Base-by-base conservation (phyloP, 352 stramenopile species). In the Globisporangium apiculatum region DNA sequence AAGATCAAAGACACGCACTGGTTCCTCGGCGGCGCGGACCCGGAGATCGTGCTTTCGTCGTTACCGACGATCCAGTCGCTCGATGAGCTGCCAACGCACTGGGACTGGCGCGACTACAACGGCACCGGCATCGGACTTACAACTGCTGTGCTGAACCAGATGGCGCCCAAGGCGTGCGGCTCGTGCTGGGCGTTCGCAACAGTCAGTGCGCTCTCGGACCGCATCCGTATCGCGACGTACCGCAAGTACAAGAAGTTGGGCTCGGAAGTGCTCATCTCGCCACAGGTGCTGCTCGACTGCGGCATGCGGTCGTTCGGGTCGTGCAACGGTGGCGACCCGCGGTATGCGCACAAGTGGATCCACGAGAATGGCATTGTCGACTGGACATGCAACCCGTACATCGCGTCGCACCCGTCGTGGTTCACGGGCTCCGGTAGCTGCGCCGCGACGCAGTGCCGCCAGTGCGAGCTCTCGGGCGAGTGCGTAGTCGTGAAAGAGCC, bases 321-420 rank as follows among this genome's bases (percentile, higher is more conserved):
- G 51, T 89, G 82, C 60, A 76, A 72, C 17, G 82, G 82, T n/a
- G 82, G 82, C n/a, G 82, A 91, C 36, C 81, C 81, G 12, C 73
- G 81, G n/a, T 85, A 85, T 46, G 81, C 81, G 17, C 81, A 91
- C 68, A 85, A 91, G 62, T 91, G 82, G 82, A 91, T 91, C 58
- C 75, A 87, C 45, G 77, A 89, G 62, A 87, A 91, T 46, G 82
- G 82, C 45, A 89, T 91, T 53, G 82, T 91, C 8, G 82, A 91
- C 63, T 72, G 72, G 68, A 91, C 82, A 4, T 91, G 82, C 57
- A 91, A 85, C 53, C 82, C 82, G 56, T 91, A 91, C 66, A 89
- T 91, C 18, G 82, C 82, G 10, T 78, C 82, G 14, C 82, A 91
- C 47, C 82, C 79, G 62, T 89, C 79, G 40, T 91, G 77, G 77